These are phyloP conservation scores for Eucalyptus sideroxylon DNA, from an alignment of 345 rosid genomes.

Conservation along the genomic window DNA sequence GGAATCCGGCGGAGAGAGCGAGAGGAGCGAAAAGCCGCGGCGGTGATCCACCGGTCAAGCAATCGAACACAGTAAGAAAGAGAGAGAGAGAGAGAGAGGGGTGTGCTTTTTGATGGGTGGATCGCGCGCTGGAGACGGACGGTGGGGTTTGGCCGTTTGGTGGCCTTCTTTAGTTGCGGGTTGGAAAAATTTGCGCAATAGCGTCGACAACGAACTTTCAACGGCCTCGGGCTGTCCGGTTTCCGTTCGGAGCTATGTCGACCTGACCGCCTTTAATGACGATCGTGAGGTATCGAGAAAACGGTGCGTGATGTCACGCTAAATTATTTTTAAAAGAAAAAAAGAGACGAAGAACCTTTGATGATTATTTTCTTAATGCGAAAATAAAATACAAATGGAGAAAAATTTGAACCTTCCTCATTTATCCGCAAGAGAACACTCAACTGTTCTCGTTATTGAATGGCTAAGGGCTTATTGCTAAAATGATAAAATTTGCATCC, in stretches of 20 bases:
- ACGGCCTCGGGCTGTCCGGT: neutral
- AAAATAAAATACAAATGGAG: neutral
- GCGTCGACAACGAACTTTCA: conserved; percentile 12
- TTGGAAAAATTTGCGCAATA: neutral
- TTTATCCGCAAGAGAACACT: fast-evolving
- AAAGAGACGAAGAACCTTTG: too few relatives aligned
- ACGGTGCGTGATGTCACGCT: neutral
- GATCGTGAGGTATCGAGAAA: neutral
- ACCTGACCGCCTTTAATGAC: neutral
- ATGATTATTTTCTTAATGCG: neutral
- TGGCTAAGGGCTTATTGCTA: neutral
- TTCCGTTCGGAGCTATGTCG: neutral
- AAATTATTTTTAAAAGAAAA: neutral
- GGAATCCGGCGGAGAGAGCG: neutral
- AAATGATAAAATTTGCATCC: neutral
- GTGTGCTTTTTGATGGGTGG: neutral
- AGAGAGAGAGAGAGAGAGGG: neutral
- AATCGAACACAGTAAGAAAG: neutral
- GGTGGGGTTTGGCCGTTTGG: conserved; percentile 17
- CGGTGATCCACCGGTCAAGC: neutral
- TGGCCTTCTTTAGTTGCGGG: neutral
- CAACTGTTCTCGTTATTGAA: neutral
- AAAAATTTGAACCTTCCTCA: neutral
- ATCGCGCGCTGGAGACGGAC: neutral
- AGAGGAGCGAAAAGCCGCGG: neutral